Conservation (phyloP, 495 filamentous ascomycete species). For the Daldinia concentrica region DNA sequence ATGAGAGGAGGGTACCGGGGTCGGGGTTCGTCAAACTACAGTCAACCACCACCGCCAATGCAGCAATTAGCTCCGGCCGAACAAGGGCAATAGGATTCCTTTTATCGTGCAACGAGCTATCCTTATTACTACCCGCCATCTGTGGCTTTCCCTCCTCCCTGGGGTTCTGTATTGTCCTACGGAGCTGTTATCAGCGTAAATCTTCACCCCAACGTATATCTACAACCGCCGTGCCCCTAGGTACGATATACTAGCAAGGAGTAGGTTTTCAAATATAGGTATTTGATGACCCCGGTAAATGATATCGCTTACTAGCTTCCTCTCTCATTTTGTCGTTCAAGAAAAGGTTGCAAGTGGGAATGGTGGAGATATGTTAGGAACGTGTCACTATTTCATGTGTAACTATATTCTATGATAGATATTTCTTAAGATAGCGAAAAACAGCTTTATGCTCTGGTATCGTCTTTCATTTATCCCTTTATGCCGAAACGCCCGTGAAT, state of each 20-base stretch:
- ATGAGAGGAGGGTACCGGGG: constrained; percentile 38
- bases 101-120: constrained; percentile 12
- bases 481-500: not conserved
- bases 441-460: constrained; percentile 22
- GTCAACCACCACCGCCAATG: constrained; percentile 12
- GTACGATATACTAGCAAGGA: not conserved
- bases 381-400: not conserved
- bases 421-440: not conserved
- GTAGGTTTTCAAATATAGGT: not conserved
- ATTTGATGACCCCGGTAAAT: not conserved
- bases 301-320: not conserved
- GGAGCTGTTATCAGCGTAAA: not conserved
- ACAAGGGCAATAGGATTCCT: constrained; percentile 35
- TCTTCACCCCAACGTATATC: not conserved
- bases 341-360: not conserved
- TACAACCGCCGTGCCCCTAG: not conserved
- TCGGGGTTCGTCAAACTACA: constrained; percentile 29
- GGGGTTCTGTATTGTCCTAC: not conserved
- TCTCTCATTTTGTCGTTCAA: not conserved
- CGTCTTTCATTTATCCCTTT: constrained; percentile 2
- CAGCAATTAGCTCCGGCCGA: constrained; percentile 27
- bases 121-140: not conserved
- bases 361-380: not conserved
- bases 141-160: not conserved
- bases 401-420: constrained; percentile 8